phyloP scores from a whole-genome alignment of 202 grass and related monocot genomes.

The Brachypodium distachyon region DNA sequence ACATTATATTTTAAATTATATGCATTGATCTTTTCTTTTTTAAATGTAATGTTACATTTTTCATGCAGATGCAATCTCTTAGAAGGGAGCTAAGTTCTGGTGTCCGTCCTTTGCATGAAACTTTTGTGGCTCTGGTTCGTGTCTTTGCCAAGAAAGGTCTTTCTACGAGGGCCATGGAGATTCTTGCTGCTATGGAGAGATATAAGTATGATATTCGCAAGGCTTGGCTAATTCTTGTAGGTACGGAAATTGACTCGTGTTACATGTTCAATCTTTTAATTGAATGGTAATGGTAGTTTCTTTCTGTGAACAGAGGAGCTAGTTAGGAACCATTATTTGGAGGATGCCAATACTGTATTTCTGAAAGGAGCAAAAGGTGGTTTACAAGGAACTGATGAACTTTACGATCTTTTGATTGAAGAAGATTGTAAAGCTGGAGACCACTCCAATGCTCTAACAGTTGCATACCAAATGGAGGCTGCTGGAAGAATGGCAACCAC shows the following conservation, averaged over 20 bases:
- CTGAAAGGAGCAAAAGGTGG: conserved; percentile 91
- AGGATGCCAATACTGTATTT: conserved; percentile 90
- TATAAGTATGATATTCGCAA: conserved; percentile 86
- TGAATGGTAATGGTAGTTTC: conserved; percentile 20
- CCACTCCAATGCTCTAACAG: conserved; percentile 88
- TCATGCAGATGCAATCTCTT: conserved; percentile 87
- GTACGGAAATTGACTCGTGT: conserved; percentile 39
- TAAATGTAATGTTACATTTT: conserved; percentile 8
- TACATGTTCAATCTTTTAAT: neutral
- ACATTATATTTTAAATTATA: neutral
- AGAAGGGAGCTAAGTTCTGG: conserved; percentile 89
- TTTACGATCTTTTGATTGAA: conserved; percentile 84
- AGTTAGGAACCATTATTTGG: conserved; percentile 56
- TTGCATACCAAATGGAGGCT: conserved; percentile 98
- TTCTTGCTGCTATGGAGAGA: conserved; percentile 95
- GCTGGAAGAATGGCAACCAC: conserved; percentile 97
- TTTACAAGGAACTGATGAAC: conserved; percentile 64
- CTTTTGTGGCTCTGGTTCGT: conserved; percentile 80
- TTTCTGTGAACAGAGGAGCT: conserved; percentile 71
- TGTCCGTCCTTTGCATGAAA: conserved; percentile 77
- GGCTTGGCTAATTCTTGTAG: conserved; percentile 94
- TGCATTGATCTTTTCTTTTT: neutral
- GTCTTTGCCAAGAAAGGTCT: conserved; percentile 84
- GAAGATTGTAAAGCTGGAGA: conserved; percentile 97
- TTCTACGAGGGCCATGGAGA: conserved; percentile 88